phyloP scores from a whole-genome alignment of 2,329 filamentous ascomycete genomes.

The Fusarium euwallaceae region DNA sequence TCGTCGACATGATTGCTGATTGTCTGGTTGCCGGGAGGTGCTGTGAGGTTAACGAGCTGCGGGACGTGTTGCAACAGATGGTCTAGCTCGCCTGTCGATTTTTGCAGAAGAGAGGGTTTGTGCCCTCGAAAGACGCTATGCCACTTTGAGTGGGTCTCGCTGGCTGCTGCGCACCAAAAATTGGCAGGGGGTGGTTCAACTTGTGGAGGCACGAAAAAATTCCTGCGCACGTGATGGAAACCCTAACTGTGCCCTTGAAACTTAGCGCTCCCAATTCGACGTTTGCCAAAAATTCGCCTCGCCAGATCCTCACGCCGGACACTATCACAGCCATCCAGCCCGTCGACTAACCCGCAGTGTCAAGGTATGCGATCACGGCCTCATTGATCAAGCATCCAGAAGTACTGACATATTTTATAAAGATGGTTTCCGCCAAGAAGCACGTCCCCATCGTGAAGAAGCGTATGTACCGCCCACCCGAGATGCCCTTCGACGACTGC shows the following conservation, averaged over 20 bases:
- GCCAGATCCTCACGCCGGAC: conserved; percentile 53
- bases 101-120: conserved; percentile 50
- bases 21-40: conserved; percentile 44
- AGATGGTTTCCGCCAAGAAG: conserved; percentile 99
- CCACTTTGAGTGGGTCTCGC: conserved; percentile 36
- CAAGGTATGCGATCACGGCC: conserved; percentile 54
- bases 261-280: conserved; percentile 47
- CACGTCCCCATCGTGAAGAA: conserved; percentile 99
- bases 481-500: conserved; percentile 28
- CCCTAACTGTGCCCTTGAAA: conserved; percentile 53
- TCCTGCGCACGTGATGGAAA: conserved; percentile 48
- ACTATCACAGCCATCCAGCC: conserved; percentile 53
- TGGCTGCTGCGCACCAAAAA: conserved; percentile 1
- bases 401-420: conserved; percentile 50
- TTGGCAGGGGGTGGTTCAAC: neutral
- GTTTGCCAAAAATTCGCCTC: conserved; percentile 53
- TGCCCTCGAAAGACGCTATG: conserved; percentile 50
- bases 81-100: conserved; percentile 42
- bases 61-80: conserved; percentile 40
- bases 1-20: conserved; percentile 76
- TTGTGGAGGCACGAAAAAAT: conserved; percentile 23
- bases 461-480: conserved; percentile 76
- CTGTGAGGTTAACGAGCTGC: conserved; percentile 39
- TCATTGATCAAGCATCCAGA: conserved; percentile 22
- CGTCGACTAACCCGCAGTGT: conserved; percentile 53